These are phyloP conservation scores for Cyclotella cryptica DNA, from an alignment of 108 stramenopile species.

Conservation along the genomic window DNA sequence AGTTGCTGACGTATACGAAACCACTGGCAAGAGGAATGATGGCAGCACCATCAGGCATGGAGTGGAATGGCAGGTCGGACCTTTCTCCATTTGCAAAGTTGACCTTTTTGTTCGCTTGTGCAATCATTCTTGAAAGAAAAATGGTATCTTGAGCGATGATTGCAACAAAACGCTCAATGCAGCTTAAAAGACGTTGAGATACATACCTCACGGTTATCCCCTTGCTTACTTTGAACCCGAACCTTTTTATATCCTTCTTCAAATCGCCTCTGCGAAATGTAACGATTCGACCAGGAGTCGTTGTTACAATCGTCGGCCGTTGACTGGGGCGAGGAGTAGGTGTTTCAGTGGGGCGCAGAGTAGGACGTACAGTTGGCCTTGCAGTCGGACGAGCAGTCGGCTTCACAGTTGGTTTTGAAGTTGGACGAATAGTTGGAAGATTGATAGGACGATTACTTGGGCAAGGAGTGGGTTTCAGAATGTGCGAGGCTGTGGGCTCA, in stretches of 20 bases:
- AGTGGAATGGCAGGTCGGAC: slow-evolving; percentile 39
- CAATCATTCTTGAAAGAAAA: slow-evolving; percentile 20
- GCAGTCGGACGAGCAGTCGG: neutral
- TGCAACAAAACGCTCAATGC: no score
- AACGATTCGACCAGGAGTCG: neutral
- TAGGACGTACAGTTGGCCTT: neutral
- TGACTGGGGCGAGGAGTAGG: neutral
- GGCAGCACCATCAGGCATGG: slow-evolving; percentile 54
- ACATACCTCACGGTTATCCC: slow-evolving; percentile 16
- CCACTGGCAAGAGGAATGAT: slow-evolving; percentile 33
- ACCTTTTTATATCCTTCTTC: slow-evolving; percentile 6
- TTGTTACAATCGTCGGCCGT: neutral
- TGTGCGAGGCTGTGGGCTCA: neutral
- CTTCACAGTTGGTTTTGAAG: neutral
- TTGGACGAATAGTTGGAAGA: neutral
- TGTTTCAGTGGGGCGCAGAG: neutral
- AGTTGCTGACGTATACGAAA: slow-evolving; percentile 57
- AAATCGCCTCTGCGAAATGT: slow-evolving; percentile 24
- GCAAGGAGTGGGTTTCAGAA: neutral
- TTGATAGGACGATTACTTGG: neutral
- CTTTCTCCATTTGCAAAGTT: slow-evolving; percentile 27
- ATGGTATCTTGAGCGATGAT: no score
- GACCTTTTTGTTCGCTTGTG: slow-evolving; percentile 28
- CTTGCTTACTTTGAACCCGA: slow-evolving; percentile 16
- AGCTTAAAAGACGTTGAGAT: neutral